Conservation (phyloP, 257 asterid genomes). For the Lantana camara region DNA sequence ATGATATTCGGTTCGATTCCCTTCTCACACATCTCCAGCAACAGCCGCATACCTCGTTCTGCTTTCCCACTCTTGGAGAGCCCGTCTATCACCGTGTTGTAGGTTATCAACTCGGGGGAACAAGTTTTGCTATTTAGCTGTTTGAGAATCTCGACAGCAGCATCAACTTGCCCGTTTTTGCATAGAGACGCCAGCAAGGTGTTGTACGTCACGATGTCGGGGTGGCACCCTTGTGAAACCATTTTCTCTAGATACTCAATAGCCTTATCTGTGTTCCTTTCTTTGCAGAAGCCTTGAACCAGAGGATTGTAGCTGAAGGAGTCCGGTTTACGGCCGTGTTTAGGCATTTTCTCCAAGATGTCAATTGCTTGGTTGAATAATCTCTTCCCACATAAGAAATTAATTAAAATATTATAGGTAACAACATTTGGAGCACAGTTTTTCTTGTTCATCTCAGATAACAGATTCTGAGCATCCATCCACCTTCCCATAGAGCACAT, state of each 20-base stretch:
- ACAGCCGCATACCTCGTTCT: constrained; percentile 53
- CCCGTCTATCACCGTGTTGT: constrained; percentile 84
- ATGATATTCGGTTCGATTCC: constrained; percentile 72
- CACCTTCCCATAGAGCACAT: constrained; percentile 87
- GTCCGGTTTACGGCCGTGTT: constrained; percentile 77
- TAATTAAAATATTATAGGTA: constrained; percentile 81
- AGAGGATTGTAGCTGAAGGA: constrained; percentile 84
- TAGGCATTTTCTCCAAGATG: constrained; percentile 75
- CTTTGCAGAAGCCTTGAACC: constrained; percentile 85
- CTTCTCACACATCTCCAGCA: constrained; percentile 69
- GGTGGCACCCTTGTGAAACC: constrained; percentile 81
- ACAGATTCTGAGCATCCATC: constrained; percentile 86
- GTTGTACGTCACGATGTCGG: constrained; percentile 87
- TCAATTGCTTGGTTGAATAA: constrained; percentile 71
- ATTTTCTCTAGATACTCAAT: constrained; percentile 81
- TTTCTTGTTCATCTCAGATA: constrained; percentile 74
- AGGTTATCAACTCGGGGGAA: constrained; percentile 81
- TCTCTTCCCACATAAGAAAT: constrained; percentile 74
- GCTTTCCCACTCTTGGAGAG: constrained; percentile 77
- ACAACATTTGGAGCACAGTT: constrained; percentile 86
- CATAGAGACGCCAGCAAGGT: constrained; percentile 83
- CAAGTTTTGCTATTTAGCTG: constrained; percentile 65
- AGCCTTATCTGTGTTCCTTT: constrained; percentile 82
- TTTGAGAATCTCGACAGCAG: constrained; percentile 76
- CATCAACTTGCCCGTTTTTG: constrained; percentile 80